Evolutionary conservation across 768 basidiomycete species (phyloP).

Genomic region (Boletus patriciae): DNA sequence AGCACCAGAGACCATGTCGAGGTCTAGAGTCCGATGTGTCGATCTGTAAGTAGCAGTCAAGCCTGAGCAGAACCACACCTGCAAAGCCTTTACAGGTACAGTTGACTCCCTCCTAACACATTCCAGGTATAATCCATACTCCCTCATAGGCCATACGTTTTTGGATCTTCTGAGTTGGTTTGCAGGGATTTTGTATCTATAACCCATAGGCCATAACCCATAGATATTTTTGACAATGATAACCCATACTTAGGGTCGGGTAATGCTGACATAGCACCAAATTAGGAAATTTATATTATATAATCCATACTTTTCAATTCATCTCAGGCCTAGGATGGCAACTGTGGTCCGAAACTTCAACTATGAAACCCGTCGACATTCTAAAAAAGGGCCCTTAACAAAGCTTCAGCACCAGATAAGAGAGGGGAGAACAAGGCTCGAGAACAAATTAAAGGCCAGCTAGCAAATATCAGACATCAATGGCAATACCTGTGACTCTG

Average conservation of each 20-base stretch:
- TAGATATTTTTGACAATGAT: not conserved
- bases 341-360: no score
- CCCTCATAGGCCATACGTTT: not conserved
- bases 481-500: no score
- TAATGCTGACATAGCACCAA: not conserved
- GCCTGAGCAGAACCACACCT: no score
- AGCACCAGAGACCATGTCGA: no score
- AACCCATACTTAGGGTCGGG: not conserved
- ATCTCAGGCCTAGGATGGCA: no score
- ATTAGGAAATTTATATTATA: no score
- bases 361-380: not conserved
- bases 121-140: conserved; percentile 1
- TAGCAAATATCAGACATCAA: not conserved
- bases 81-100: no score
- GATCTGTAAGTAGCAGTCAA: no score
- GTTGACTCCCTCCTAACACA: not conserved
- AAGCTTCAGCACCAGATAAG: not conserved
- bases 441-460: not conserved
- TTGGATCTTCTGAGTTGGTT: not conserved
- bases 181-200: not conserved
- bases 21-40: no score
- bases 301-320: no score
- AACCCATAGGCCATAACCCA: conserved; percentile 3
- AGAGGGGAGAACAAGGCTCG: not conserved
- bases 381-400: not conserved